Conservation (phyloP, 1,284 basidiomycete genomes). For the Coniferiporia weirii region DNA sequence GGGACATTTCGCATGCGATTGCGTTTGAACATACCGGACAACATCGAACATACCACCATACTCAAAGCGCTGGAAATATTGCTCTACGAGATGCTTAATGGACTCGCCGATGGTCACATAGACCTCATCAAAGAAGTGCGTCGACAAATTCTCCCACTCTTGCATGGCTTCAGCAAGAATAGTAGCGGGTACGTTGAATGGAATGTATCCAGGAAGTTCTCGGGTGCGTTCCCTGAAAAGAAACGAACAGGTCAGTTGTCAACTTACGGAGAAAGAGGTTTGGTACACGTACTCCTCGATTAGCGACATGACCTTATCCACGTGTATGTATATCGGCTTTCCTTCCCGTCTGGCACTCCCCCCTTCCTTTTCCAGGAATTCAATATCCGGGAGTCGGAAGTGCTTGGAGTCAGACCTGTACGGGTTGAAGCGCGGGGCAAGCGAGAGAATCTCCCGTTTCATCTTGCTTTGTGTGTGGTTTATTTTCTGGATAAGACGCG, state of each 20-base stretch:
- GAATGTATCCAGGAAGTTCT: constrained; percentile 61
- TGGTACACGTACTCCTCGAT: constrained; percentile 43
- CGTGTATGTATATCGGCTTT: constrained; percentile 33
- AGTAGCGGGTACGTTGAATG: constrained; percentile 50
- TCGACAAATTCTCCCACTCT: constrained; percentile 47
- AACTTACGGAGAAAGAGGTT: background rate
- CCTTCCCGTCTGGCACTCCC: constrained; percentile 30
- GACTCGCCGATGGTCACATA: constrained; percentile 35
- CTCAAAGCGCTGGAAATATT: constrained; percentile 49
- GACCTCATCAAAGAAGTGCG: constrained; percentile 43
- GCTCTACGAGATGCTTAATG: constrained; percentile 36
- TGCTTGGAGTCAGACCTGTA: constrained; percentile 16
- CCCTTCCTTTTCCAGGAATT: constrained; percentile 14
- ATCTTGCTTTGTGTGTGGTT: constrained; percentile 46
- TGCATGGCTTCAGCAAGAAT: constrained; percentile 43
- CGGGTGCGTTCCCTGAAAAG: constrained; percentile 53
- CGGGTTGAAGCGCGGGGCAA: constrained; percentile 47
- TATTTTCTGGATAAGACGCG: constrained; percentile 43
- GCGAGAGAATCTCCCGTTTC: constrained; percentile 39
- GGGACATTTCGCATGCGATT: background rate
- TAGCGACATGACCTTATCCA: constrained; percentile 49
- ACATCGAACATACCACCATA: constrained; percentile 47
- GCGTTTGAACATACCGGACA: constrained; percentile 40
- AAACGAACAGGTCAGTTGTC: background rate
- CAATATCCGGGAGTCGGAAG: background rate